Evolutionary conservation across 2,329 filamentous ascomycete species (phyloP).

Genomic region (Exserohilum rostratum): DNA sequence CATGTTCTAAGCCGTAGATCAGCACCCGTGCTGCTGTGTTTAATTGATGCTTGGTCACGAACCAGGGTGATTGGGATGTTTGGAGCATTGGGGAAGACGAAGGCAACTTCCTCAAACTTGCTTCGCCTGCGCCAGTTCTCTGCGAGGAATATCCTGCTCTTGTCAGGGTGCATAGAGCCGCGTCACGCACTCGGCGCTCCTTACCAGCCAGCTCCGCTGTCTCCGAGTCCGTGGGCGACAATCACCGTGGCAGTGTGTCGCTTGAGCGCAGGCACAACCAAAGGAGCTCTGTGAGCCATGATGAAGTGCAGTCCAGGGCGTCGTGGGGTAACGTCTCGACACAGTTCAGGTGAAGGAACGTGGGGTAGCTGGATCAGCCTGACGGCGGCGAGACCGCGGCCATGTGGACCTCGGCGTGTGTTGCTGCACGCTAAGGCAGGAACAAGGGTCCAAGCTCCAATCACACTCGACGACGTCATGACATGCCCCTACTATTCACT

Average conservation of each 20-base stretch:
- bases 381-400: conserved; percentile 6
- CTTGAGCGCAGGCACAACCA: conserved; percentile 78
- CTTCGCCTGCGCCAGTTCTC: conserved; percentile 83
- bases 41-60: conserved; percentile 39
- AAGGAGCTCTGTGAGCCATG: conserved; percentile 52
- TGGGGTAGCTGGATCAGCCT: conserved; percentile 19
- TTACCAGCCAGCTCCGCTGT: conserved; percentile 76
- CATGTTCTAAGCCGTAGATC: conserved; percentile 61
- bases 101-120: conserved; percentile 87
- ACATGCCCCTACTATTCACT: conserved; percentile 20
- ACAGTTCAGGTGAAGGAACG: conserved; percentile 7
- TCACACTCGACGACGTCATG: conserved; percentile 43
- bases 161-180: conserved; percentile 18
- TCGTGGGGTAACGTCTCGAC: conserved; percentile 6
- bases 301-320: conserved; percentile 7
- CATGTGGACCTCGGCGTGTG: conserved; percentile 25
- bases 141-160: conserved; percentile 71
- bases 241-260: conserved; percentile 94
- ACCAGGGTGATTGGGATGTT: conserved; percentile 84
- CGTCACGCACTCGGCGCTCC: conserved; percentile 11
- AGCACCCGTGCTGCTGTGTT: background rate
- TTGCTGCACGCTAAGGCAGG: conserved; percentile 31
- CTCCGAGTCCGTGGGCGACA: conserved; percentile 89
- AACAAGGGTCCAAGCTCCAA: conserved; percentile 37
- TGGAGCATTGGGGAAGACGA: conserved; percentile 92